Conservation (phyloP, 371 early-diverging fungal genomes). For the Racocetra persica region DNA sequence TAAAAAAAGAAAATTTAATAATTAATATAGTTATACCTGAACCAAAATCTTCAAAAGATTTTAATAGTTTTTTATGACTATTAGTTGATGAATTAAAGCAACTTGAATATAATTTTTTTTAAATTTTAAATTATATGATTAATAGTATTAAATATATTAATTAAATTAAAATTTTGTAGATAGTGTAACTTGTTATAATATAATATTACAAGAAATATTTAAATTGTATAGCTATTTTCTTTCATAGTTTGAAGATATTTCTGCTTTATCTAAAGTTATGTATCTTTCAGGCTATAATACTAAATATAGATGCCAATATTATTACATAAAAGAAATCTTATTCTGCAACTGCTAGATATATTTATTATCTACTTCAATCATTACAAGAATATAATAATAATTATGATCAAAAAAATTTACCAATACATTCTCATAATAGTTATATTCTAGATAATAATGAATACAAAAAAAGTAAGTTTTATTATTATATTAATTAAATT, state of each 20-base stretch:
- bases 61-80: constrained; percentile 10
- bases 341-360: background rate
- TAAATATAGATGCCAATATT: background rate
- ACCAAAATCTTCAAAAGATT: constrained; percentile 7
- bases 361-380: too few relatives aligned
- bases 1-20: constrained; percentile 32
- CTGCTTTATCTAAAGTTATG: constrained; percentile 9
- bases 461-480: background rate
- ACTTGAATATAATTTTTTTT: constrained; percentile 1
- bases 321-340: background rate
- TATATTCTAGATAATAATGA: background rate
- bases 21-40: background rate
- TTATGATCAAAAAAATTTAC: background rate
- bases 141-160: background rate
- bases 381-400: background rate
- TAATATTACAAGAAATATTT: background rate
- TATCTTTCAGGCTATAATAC: background rate
- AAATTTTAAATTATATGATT: background rate
- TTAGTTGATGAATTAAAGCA: constrained; percentile 6
- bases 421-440: background rate
- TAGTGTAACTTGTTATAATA: constrained; percentile 12
- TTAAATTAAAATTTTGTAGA: background rate
- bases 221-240: background rate
- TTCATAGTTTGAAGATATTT: background rate
- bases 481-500: background rate